Percentiles rank a stretch among this genome's conserved stretches.
Evolutionary conservation across 2,329 filamentous ascomycete genomes (phyloP).

Genomic region (Ophiocordyceps camponoti-floridani): DNA sequence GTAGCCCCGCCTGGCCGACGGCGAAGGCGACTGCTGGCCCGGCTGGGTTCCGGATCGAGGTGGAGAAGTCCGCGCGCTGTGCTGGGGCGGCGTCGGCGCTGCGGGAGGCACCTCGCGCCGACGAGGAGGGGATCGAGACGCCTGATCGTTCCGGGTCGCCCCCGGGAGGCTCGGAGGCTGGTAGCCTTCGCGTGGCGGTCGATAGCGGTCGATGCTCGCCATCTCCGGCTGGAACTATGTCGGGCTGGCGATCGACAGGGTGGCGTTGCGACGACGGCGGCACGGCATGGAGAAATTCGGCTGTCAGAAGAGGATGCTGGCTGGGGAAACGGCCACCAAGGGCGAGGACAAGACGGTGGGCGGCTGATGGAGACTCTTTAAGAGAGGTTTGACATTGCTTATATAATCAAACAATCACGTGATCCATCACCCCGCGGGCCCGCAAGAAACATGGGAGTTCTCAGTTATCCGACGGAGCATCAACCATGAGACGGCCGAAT

Average conservation of each 20-base stretch:
- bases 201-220: conserved; percentile 43
- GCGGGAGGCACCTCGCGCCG: conserved; percentile 41
- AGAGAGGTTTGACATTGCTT: not conserved
- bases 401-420: not conserved
- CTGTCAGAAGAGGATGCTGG: not conserved
- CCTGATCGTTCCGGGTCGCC: conserved; percentile 21
- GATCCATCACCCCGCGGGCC: not conserved
- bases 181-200: conserved; percentile 37
- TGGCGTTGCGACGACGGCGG: conserved; percentile 3
- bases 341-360: not conserved
- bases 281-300: conserved; percentile 9
- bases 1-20: conserved; percentile 19
- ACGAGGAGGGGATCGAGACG: conserved; percentile 30
- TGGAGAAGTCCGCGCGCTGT: conserved; percentile 35
- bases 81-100: conserved; percentile 40
- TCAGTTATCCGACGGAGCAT: too few species aligned
- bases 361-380: not conserved
- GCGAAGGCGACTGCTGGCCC: conserved; percentile 24
- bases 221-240: conserved; percentile 18
- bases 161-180: conserved; percentile 30
- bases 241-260: conserved; percentile 7
- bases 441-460: too few species aligned
- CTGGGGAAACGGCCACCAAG: not conserved
- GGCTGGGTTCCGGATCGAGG: conserved; percentile 27
- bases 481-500: not conserved